Evolutionary conservation across 106 monocot genomes (phyloP).

Genomic region (Amphibolis antarctica): DNA sequence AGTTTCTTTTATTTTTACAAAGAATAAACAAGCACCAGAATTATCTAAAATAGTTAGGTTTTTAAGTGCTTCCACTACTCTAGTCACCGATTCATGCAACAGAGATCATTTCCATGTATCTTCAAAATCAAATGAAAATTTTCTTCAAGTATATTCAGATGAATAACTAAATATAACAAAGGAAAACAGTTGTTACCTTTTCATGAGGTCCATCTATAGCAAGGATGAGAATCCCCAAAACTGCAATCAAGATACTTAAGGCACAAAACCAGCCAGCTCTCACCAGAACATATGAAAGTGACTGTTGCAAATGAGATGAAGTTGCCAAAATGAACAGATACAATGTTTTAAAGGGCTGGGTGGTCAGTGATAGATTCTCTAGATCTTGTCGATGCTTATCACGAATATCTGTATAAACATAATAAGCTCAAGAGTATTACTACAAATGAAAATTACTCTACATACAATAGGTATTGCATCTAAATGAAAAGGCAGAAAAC

Average conservation of each 20-base stretch:
- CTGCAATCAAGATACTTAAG: conserved; percentile 22
- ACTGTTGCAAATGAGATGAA: conserved; percentile 29
- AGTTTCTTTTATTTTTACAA: neutral
- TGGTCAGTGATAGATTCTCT: conserved; percentile 54
- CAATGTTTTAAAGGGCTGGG: conserved; percentile 57
- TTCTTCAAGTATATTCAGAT: no score
- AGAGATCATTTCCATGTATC: no score
- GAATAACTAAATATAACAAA: no score
- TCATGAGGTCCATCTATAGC: conserved; percentile 52
- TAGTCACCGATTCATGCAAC: no score
- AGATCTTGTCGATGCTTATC: conserved; percentile 44
- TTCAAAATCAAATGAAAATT: no score
- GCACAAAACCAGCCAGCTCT: conserved; percentile 34
- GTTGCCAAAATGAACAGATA: conserved; percentile 48
- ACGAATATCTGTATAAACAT: conserved; percentile 49
- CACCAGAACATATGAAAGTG: conserved; percentile 34
- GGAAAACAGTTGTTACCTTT: conserved; percentile 33
- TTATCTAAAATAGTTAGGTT: no score
- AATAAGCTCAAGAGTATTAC: neutral
- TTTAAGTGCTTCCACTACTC: no score
- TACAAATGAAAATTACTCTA: neutral
- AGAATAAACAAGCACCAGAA: no score
- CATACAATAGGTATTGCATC: neutral
- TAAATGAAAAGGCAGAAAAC: neutral
- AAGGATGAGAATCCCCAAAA: conserved; percentile 28